Conservation (phyloP, 306 rosid species). For the Parietaria judaica region DNA sequence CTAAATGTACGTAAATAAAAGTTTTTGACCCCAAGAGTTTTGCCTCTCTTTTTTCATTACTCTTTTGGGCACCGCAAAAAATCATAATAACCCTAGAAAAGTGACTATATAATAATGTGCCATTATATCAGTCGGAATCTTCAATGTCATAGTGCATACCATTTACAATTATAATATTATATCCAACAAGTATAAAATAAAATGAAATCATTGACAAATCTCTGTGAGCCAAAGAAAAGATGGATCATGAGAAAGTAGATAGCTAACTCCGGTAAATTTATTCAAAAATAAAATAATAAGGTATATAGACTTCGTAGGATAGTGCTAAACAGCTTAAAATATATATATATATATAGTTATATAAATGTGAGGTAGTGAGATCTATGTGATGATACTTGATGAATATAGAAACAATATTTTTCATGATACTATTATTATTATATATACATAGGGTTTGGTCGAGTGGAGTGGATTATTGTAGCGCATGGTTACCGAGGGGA, state of each 20-base stretch:
- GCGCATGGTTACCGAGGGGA: conserved; percentile 49
- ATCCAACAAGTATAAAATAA: not conserved
- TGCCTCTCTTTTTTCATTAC: not conserved
- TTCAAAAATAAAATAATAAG: conserved; percentile 3
- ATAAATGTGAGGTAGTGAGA: not conserved
- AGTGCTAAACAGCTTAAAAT: conserved; percentile 18
- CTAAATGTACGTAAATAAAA: not conserved
- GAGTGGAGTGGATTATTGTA: conserved; percentile 31
- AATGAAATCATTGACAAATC: conserved; percentile 13
- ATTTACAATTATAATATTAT: conserved; percentile 10
- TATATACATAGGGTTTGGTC: conserved; percentile 1
- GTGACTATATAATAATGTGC: not conserved
- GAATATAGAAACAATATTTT: not conserved
- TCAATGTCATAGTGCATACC: not conserved
- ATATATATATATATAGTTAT: not conserved
- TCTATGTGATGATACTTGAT: not conserved
- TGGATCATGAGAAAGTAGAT: conserved; percentile 4
- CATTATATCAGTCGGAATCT: conserved; percentile 4
- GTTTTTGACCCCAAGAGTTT: not conserved
- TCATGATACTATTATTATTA: not conserved
- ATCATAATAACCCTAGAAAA: not conserved
- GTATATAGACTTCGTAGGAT: not conserved
- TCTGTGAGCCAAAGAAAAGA: conserved; percentile 10
- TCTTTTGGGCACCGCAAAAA: not conserved
- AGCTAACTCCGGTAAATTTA: conserved; percentile 19